Conservation (phyloP, 78 protist species). For the Pigoraptor vietnamica region DNA sequence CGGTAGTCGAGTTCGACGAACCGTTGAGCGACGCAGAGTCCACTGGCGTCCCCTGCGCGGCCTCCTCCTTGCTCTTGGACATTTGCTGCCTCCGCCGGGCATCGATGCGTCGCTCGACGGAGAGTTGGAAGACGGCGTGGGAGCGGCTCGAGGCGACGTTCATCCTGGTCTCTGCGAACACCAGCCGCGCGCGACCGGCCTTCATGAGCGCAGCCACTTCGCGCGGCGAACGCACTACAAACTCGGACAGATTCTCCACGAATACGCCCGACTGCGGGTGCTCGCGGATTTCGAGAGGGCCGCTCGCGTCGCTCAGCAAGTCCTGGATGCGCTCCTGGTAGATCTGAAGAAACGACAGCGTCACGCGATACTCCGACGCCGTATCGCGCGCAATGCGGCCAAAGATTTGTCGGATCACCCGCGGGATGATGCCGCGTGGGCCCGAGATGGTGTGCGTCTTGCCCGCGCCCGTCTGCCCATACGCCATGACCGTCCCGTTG, state of each 20-base stretch:
- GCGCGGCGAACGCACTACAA: not conserved
- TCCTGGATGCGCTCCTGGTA: conserved; percentile 82
- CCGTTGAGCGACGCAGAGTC: too few species aligned
- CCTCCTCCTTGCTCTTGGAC: too few species aligned
- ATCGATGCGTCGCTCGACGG: conserved; percentile 16
- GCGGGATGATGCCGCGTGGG: conserved; percentile 80
- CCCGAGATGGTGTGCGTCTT: conserved; percentile 86
- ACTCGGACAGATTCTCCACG: not conserved
- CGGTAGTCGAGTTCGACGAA: too few species aligned
- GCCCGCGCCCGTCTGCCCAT: conserved; percentile 61
- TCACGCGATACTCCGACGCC: conserved; percentile 5
- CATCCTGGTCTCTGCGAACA: conserved; percentile 61
- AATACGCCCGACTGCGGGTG: not conserved
- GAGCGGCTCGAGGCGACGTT: conserved; percentile 84
- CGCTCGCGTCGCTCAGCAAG: not conserved
- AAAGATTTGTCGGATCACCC: conserved; percentile 78
- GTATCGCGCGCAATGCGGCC: conserved; percentile 15
- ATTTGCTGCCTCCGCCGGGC: not conserved
- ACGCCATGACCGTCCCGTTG: conserved; percentile 36
- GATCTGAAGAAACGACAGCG: conserved; percentile 70
- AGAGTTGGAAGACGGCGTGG: conserved; percentile 88
- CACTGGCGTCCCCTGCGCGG: too few species aligned
- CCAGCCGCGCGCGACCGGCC: conserved; percentile 69
- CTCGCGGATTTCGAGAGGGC: conserved; percentile 66
- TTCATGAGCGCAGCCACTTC: not conserved